phyloP scores from a whole-genome alignment of 805 yeast genomes.

The Huiozyma sinensis region DNA sequence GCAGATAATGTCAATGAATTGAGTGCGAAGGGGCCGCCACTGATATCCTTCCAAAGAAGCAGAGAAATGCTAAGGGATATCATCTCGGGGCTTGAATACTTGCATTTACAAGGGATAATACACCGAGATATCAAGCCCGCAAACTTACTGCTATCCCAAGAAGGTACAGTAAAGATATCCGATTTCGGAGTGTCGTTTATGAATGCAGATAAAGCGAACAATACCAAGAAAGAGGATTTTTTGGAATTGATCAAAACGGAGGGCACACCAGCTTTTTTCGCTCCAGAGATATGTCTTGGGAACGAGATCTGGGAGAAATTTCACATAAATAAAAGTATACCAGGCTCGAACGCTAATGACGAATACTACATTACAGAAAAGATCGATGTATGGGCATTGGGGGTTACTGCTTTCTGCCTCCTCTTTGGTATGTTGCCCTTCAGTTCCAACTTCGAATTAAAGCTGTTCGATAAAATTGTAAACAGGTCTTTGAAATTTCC shows the following conservation, averaged over 20 bases:
- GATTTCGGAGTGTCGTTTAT: conserved; percentile 88
- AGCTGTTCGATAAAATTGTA: conserved; percentile 69
- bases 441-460: conserved; percentile 62
- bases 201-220: neutral
- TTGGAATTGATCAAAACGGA: conserved; percentile 89
- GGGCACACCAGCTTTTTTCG: conserved; percentile 94
- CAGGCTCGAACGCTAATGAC: conserved; percentile 28
- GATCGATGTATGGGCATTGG: conserved; percentile 96
- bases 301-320: conserved; percentile 19
- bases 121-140: conserved; percentile 97
- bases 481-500: conserved; percentile 54
- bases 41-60: conserved; percentile 54
- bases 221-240: conserved; percentile 34
- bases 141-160: conserved; percentile 60
- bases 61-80: conserved; percentile 74
- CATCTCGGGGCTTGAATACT: conserved; percentile 75
- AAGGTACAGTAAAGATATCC: conserved; percentile 77
- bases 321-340: conserved; percentile 11
- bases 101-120: conserved; percentile 82
- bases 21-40: conserved; percentile 45
- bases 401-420: conserved; percentile 82
- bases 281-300: conserved; percentile 81
- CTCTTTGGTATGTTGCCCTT: conserved; percentile 86
- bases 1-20: conserved; percentile 31
- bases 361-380: conserved; percentile 47